phyloP scores from a whole-genome alignment of 495 filamentous ascomycete genomes.

The Talaromyces nanjingensis region DNA sequence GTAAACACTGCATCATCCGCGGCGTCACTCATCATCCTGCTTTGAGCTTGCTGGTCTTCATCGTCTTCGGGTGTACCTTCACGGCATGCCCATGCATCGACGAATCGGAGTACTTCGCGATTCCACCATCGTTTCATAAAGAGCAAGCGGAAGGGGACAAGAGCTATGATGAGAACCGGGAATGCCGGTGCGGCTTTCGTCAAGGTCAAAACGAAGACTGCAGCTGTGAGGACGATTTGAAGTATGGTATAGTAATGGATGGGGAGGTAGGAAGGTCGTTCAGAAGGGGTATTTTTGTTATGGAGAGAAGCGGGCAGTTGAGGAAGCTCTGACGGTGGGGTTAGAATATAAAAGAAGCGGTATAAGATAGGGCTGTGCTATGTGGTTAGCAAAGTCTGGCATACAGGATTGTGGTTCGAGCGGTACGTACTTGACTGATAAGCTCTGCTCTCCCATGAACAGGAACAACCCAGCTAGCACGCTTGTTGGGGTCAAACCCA shows the following conservation, averaged over 20 bases:
- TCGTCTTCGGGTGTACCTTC: slow-evolving; percentile 59
- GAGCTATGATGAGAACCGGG: slow-evolving; percentile 58
- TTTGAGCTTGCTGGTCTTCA: slow-evolving; percentile 31
- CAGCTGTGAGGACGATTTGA: slow-evolving; percentile 53
- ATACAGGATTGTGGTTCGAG: neutral
- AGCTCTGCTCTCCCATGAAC: slow-evolving; percentile 68
- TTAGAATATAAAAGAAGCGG: slow-evolving; percentile 56
- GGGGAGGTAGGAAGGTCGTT: slow-evolving; percentile 39
- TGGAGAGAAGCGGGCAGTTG: slow-evolving; percentile 30
- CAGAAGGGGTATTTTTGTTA: neutral
- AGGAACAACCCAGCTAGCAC: slow-evolving; percentile 64
- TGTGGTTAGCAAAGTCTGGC: slow-evolving; percentile 10
- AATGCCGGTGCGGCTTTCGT: slow-evolving; percentile 60
- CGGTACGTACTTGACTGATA: slow-evolving; percentile 50
- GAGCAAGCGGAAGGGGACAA: slow-evolving; percentile 55
- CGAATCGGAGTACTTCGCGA: slow-evolving; percentile 52
- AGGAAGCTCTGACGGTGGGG: slow-evolving; percentile 59
- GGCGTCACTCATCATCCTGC: neutral
- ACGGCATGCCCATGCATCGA: slow-evolving; percentile 67
- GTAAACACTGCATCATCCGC: slow-evolving; percentile 10
- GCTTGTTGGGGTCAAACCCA: slow-evolving; percentile 62
- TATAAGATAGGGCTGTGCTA: slow-evolving; percentile 49
- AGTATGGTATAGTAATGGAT: slow-evolving; percentile 58
- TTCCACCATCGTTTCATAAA: slow-evolving; percentile 61
- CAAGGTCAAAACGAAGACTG: slow-evolving; percentile 59